phyloP scores from a whole-genome alignment of 1,284 basidiomycete genomes.

The Ganoderma lingzhi region DNA sequence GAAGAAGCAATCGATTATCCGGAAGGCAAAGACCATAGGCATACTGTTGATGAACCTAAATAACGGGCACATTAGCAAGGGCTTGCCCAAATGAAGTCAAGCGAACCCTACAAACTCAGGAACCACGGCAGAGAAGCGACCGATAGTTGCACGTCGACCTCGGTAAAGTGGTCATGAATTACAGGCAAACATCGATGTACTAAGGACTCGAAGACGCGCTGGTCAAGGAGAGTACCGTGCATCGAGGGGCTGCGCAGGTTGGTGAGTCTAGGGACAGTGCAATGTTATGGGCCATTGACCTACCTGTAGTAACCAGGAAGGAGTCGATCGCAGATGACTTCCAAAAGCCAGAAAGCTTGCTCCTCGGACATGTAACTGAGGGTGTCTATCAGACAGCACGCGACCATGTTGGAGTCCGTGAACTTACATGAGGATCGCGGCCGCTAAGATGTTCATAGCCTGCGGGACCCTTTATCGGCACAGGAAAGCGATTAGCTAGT shows the following conservation, averaged over 20 bases:
- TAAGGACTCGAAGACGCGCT: constrained; percentile 97
- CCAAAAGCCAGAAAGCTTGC: constrained; percentile 97
- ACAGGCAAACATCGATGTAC: constrained; percentile 91
- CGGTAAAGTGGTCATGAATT: constrained; percentile 93
- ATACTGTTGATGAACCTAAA: constrained; percentile 95
- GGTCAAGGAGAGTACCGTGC: constrained; percentile 98
- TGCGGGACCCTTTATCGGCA: constrained; percentile 41
- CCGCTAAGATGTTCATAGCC: constrained; percentile 95
- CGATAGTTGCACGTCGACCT: constrained; percentile 95
- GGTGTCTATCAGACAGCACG: constrained; percentile 8
- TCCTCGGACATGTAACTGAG: constrained; percentile 97
- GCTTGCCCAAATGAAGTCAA: not conserved
- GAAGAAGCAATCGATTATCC: constrained; percentile 99
- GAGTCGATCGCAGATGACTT: constrained; percentile 94
- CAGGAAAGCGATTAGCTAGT: not conserved
- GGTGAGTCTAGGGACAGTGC: not conserved
- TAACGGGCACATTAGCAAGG: not conserved
- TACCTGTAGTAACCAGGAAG: constrained; percentile 98
- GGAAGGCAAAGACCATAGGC: constrained; percentile 99
- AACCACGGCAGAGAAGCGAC: constrained; percentile 99
- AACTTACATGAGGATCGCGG: constrained; percentile 88
- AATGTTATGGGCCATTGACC: constrained; percentile 35
- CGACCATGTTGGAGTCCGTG: not conserved
- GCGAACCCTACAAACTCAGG: constrained; percentile 78
- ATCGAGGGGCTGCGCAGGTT: constrained; percentile 83